Conservation (phyloP, 2,329 filamentous ascomycete genomes). For the Colletotrichum sp. region DNA sequence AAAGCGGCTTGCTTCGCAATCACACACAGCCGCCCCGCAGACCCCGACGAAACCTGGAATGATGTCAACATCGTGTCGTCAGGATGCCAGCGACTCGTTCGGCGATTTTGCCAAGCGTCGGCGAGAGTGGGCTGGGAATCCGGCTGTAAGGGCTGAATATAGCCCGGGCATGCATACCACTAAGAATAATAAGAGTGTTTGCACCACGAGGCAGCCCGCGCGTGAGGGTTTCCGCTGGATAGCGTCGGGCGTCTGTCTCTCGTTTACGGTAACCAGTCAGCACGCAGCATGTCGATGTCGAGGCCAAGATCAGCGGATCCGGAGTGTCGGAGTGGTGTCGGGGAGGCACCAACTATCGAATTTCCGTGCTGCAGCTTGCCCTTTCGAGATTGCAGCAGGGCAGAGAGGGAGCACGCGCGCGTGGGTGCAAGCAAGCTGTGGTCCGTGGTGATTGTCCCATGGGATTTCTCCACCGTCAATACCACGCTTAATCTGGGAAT, state of each 20-base stretch:
- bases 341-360: conserved; percentile 6
- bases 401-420: not conserved
- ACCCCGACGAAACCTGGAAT: not conserved
- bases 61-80: not conserved
- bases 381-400: not conserved
- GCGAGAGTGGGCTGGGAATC: not conserved
- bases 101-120: not conserved
- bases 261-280: not conserved
- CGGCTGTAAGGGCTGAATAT: not conserved
- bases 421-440: conserved; percentile 6
- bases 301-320: not conserved
- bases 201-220: not conserved
- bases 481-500: conserved; percentile 12
- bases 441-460: not conserved
- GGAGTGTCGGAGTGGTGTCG: not conserved
- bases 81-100: not conserved
- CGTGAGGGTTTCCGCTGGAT: not conserved
- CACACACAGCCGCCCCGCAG: not conserved
- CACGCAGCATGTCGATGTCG: not conserved
- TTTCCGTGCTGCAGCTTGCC: conserved; percentile 3
- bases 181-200: not conserved
- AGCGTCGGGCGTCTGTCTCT: not conserved
- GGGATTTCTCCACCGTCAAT: not conserved
- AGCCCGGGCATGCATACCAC: not conserved
- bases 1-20: not conserved